phyloP scores from a whole-genome alignment of 164 flowering plant genomes.

The Vitis rotundifolia region DNA sequence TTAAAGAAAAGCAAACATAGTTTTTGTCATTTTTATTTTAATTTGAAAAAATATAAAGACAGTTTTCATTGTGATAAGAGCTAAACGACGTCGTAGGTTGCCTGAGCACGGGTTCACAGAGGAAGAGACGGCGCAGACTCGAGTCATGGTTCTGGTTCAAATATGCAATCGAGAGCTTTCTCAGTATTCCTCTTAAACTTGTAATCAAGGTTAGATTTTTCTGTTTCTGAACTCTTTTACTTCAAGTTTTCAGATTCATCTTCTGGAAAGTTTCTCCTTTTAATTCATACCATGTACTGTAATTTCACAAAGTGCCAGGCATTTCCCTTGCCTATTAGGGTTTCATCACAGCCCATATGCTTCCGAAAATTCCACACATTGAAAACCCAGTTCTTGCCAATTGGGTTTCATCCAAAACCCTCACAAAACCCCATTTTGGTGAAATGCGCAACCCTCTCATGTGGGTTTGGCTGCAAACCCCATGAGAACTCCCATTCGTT shows the following conservation, averaged over 20 bases:
- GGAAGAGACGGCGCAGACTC: too few species aligned
- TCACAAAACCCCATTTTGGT: constrained; percentile 20
- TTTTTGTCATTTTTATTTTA: too few species aligned
- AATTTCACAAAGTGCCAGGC: constrained; percentile 44
- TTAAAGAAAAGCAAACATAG: too few species aligned
- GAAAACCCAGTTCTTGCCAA: constrained; percentile 24
- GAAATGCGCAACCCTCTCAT: constrained; percentile 3
- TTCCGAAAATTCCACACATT: constrained; percentile 20
- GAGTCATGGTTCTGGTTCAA: background rate
- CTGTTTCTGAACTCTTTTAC: too few species aligned
- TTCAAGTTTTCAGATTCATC: background rate
- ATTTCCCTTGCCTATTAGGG: constrained; percentile 51
- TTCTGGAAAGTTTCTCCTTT: background rate
- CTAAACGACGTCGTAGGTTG: too few species aligned
- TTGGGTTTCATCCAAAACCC: constrained; percentile 31
- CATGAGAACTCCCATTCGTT: background rate
- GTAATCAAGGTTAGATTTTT: too few species aligned
- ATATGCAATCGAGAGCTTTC: background rate
- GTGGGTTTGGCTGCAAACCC: constrained; percentile 5
- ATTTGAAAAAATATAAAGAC: too few species aligned
- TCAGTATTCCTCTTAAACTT: background rate
- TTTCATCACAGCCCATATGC: constrained; percentile 40
- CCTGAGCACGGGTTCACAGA: too few species aligned
- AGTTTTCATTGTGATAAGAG: too few species aligned
- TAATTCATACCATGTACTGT: constrained; percentile 38